Evolutionary conservation across 2,329 filamentous ascomycete genomes (phyloP).

Genomic region (Keithomyces neogunnii): DNA sequence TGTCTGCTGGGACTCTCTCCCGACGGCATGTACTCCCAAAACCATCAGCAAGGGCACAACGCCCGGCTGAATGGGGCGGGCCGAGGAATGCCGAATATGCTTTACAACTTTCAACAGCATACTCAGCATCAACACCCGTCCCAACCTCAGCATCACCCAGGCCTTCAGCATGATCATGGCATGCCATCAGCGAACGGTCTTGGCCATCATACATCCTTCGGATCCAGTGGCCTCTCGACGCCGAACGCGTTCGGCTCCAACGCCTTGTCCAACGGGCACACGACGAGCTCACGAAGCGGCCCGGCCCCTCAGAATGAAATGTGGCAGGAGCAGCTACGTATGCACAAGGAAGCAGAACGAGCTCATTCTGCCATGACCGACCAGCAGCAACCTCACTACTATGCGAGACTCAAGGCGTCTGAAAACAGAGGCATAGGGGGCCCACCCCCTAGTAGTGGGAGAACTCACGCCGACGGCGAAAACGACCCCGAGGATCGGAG

Average conservation of each 20-base stretch:
- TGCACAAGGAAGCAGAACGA: conserved; percentile 69
- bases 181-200: conserved; percentile 45
- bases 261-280: conserved; percentile 49
- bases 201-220: conserved; percentile 32
- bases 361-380: conserved; percentile 64
- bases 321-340: conserved; percentile 80
- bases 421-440: conserved; percentile 61
- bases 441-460: conserved; percentile 41
- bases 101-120: conserved; percentile 62
- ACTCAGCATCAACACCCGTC: conserved; percentile 53
- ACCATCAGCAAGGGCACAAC: conserved; percentile 64
- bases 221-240: conserved; percentile 46
- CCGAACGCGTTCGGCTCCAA: conserved; percentile 50
- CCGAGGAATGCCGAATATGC: conserved; percentile 53
- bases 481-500: conserved; percentile 48
- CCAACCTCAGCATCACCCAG: conserved; percentile 56
- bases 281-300: conserved; percentile 35
- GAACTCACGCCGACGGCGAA: conserved; percentile 39
- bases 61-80: conserved; percentile 58
- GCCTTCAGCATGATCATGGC: conserved; percentile 49
- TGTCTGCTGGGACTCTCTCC: conserved; percentile 11
- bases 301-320: conserved; percentile 55
- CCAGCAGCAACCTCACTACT: conserved; percentile 58
- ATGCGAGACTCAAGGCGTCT: conserved; percentile 61
- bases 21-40: conserved; percentile 64